Base-by-base conservation (phyloP, 2,329 filamentous ascomycete genomes). In the Bertia moriformis region DNA sequence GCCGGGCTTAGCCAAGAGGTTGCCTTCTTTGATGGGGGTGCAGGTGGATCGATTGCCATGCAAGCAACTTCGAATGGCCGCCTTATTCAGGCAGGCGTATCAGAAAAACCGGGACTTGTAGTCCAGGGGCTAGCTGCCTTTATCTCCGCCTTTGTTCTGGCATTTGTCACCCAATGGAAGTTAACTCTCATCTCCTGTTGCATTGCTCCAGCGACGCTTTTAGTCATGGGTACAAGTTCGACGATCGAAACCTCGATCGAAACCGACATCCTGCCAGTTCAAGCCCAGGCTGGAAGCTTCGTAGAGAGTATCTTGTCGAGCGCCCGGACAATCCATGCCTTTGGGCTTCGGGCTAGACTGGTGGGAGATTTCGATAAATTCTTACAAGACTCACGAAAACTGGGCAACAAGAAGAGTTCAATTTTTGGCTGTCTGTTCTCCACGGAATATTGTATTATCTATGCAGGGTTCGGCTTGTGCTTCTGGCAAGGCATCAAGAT, bases 1-100 rank as follows among this genome's bases (percentile, higher is more conserved):
- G 56, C 62, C 22, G 60, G 68, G 1, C 56, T 76, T 13, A 55
- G 65, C 4, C 66, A 71, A 43, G 65, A 69, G 38, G 58, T 71
- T 18, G 59, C 61, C 38, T 66, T 62, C 46, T 71, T 68, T 43
- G 67, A 71, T 44, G 51, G 48, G 10, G 55, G 55, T 19, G 48
- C 49, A 2, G 56, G 56, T 19, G 65, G 64, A 14, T 66, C 63
- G 19, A 55, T 62, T 22, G 48, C 64, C 2, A 58, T 55, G 4
- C 55, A 62, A 40, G 59, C 62, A 20, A 65, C 64, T 1, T 63
- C 61, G 0, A 67, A 62, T 40, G 61, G 60, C n/a, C 56, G 58
- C 14, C 50, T 61, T 24, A 57, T 65, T 30, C 58, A 61, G 37
- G 48, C 49, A 13, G 62, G 62, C 27, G 62, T 62, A 18, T 44